Base-by-base conservation (phyloP, 805 yeast species). In the Candida multigemmis region DNA sequence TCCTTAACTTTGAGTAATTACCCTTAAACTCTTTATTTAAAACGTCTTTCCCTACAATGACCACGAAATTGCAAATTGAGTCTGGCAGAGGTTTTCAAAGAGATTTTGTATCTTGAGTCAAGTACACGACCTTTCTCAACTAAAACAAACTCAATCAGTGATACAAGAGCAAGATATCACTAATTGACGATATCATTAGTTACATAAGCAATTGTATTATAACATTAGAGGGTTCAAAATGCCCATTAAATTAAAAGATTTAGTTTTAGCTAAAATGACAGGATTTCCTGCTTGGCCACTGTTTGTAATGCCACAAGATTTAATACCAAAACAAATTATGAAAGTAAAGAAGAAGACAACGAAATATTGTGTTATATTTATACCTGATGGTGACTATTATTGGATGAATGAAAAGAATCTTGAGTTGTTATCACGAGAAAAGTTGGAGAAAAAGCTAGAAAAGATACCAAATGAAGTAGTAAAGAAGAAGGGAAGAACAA, bases 241-340 rank as follows among this genome's bases (percentile, higher is more conserved):
- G n/a, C n/a, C n/a, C n/a, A n/a, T n/a, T n/a, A 40, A 42, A 22
- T 53, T 63, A 9, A 50, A 51, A 27, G 62, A 55, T 26, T 40
- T 58, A 41, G 71, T 67, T 6, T 46, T 63, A 30, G 63, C 69
- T 25, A 64, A 62, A 32, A 56, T 63, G 60, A 51, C 55, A 10
- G 56, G 63, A 12, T 66, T 49, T 37, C 65, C 68, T 2, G 57
- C 62, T 10, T 67, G 74, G 74, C 74, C 74, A 6, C 60, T 68
- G 9, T 59, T 65, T 25, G 59, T 67, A 27, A 56, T 54, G 60
- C 68, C 71, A 2, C 35, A 39, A 12, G 47, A 45, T 19, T 41
- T 55, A 39, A 51, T 60, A 10, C 65, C 68, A 2, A 36, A 43
- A 3, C 45, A 49, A 14, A 58, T 61, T 9, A 30, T 51, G 41